Evolutionary conservation across 805 yeast genomes (phyloP), one percentile per base, ranked within the genome.

Genomic region (Blastobotrys peoriensis): DNA sequence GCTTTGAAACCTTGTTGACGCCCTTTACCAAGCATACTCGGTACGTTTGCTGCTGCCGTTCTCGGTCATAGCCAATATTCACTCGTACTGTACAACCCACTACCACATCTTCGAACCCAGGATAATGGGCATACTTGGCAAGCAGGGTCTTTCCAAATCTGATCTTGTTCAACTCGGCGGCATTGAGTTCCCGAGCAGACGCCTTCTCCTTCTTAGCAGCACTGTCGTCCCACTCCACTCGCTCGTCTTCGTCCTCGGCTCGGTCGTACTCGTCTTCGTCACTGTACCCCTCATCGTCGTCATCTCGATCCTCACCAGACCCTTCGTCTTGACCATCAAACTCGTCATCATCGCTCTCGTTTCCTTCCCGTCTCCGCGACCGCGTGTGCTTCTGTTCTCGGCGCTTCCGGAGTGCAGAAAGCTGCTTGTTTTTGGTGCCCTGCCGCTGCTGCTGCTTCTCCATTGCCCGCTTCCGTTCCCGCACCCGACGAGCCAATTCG

Each of bases 11-110:
- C 27, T 50, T 64, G 20, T 74, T 75, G 5, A 84, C 76, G 44
- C 76, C 82, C 53, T 81, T 83, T 36, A 93, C 79, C 59, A 78
- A 82, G 40, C 91, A 95, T 77, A 91, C 75, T 56, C 97, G 75
- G 65, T 93, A 91, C 43, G 77, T 75, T 8, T 82, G 75, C 56
- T 71, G 69, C 23, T 82, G 78, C 9, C 80, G 75, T 37, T 78
- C 73, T 45, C 73, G 73, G 56, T 81, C 83, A 35, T 69, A 58
- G 6, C 96, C 96, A 45, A 93, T 76, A 60, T 86, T 88, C 44
- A 93, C 80, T 53, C 89, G 76, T 28, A 89, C 95, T 60, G 73
- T 86, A 40, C 94, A 79, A 17, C 86, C 94, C 16, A 75, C 70
- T 13, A 86, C 75, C 0, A 75, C 74, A 16, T 76, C 79, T 38